Base-by-base conservation (phyloP, 768 basidiomycete species). In the Phaffia tasmanica region DNA sequence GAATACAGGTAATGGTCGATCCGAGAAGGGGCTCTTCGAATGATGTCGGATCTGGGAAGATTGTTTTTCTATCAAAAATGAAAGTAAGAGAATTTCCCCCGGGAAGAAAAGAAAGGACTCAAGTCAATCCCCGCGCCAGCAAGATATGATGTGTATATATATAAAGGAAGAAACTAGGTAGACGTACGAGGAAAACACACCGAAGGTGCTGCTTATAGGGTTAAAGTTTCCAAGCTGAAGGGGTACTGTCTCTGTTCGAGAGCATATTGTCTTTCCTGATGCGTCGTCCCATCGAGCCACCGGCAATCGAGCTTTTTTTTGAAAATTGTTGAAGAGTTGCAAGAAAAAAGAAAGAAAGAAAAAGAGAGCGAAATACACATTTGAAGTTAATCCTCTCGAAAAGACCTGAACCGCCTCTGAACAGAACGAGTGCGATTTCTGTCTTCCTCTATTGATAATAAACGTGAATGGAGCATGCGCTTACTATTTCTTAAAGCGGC, bases 401-500 rank as follows among this genome's bases (percentile, higher is more conserved):
- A 4, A 54, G 53, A 54, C 8, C 4, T 23, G 3, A 32, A 18
- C 46, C 49, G 27, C 16, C 54, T 5, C 11, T 23, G 15, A 32
- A 48, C 21, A 54, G 27, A 16, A 54, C 21, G 50, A 8, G 62
- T n/a, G 27, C n/a, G 30, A 21, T 4, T 47, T 11, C 9, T 4
- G 51, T 15, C 25, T 21, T 25, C 16, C 1, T 1, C 50, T 11
- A 46, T 18, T 42, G 32, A 63, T 63, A n/a, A 11, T 23, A 18
- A 42, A 53, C 60, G 46, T 1, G 79, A 23, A 18, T 6, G 30
- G 23, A 56, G 3, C 16, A 3, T 8, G 19, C 25, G 73, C 87
- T 58, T 71, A 94, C 92, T 87, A 69, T 91, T 89, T 74, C 80
- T 82, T 54, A 98, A 78, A 6, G 94, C 92, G 11, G 87, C 84